Base-by-base conservation (phyloP, 192 early-diverging fungal genomes). In the Glomus cerebriforme region DNA sequence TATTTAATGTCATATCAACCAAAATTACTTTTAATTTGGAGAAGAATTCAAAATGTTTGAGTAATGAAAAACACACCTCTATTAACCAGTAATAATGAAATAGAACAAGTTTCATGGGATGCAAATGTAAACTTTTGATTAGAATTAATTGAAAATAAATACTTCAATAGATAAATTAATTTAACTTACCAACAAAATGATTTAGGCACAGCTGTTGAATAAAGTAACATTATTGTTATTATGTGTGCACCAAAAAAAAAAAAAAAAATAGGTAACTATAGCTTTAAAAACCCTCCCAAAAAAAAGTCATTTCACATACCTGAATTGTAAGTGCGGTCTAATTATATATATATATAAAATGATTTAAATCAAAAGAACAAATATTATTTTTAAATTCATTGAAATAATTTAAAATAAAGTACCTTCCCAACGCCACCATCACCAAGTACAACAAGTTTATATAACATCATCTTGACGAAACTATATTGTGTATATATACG, bases 1-100 rank as follows among this genome's bases (percentile, higher is more conserved):
- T 93, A 90, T 85, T 54, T 81, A 90, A 71, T 89, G 86, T 49
- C 83, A 90, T 68, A 86, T 90, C 27, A 64, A 67, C 12, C 29
- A 68, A 35, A 10, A 68, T 8, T 10, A 17, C 9, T 7, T 68
- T 13, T 19, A 73, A 13, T n/a, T 45, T 24, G 2, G 1, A 26
- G 8, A 39, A 10, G 19, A 35, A 35, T 68, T 68, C 19, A 68
- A 39, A 35, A 68, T 37, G n/a, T 26, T 13, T 63, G 13, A 27
- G 2, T 63, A 26, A 29, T 3, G 13, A 45, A 73, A 32, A 10
- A 58, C 47, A 58, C 24, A 73, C 72, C 72, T 73, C 72, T 73
- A 32, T 73, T 59, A 54, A 69, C 19, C 34, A 22, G n/a, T 9
- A 35, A 19, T 22, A n/a, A 69, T 37, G 22, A 43, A n/a, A 3